These are phyloP conservation scores for Discostella pseudostelligera DNA, from an alignment of 108 stramenopile genomes.

Conservation along the genomic window DNA sequence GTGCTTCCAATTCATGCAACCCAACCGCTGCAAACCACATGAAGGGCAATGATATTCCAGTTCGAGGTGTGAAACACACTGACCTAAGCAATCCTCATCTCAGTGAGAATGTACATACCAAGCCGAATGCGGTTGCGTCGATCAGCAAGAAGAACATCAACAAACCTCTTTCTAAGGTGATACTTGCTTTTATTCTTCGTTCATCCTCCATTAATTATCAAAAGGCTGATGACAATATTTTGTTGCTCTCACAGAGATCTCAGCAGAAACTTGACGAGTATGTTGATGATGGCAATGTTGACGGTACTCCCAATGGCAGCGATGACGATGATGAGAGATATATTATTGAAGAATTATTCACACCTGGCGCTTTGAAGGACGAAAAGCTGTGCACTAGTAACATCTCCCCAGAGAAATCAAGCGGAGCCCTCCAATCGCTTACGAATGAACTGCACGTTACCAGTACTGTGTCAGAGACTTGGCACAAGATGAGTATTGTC, in stretches of 20 bases:
- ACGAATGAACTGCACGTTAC: too few relatives aligned
- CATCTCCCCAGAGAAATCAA: background rate
- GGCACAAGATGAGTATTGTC: conserved; percentile 19
- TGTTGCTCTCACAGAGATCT: conserved; percentile 26
- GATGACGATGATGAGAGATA: conserved; percentile 4
- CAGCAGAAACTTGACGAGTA: conserved; percentile 5
- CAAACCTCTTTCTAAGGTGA: background rate
- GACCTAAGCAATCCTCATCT: background rate
- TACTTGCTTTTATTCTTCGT: conserved; percentile 4
- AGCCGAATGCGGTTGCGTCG: too few relatives aligned
- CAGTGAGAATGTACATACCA: background rate
- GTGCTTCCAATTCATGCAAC: background rate
- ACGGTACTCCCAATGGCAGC: conserved; percentile 2
- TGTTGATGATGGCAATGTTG: conserved; percentile 12
- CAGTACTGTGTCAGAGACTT: too few relatives aligned
- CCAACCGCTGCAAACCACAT: background rate
- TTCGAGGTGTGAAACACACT: background rate
- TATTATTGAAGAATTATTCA: conserved; percentile 17
- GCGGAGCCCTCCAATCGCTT: background rate
- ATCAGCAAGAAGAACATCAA: conserved; percentile 2
- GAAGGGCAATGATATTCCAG: conserved; percentile 6
- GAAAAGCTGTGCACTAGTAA: background rate
- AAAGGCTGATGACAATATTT: too few relatives aligned
- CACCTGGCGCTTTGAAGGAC: conserved; percentile 12
- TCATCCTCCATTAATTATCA: too few relatives aligned